phyloP scores from a whole-genome alignment of 2,329 filamentous ascomycete genomes.

The Metarhizium album region DNA sequence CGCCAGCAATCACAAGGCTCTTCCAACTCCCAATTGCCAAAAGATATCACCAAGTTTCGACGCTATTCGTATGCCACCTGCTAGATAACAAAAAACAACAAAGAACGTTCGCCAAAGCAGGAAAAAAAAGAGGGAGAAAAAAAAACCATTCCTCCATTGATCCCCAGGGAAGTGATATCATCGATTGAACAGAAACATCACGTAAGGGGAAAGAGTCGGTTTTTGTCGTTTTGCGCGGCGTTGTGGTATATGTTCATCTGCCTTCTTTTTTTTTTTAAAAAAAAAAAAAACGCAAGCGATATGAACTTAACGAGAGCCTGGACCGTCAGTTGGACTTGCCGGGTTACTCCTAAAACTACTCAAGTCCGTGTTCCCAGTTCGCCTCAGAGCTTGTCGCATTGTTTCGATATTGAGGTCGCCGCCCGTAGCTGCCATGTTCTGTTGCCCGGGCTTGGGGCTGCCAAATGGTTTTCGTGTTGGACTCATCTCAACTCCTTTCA shows the following conservation, averaged over 20 bases:
- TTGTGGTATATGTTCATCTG: too few species aligned
- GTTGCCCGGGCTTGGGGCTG: slow-evolving; percentile 49
- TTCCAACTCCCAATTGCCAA: slow-evolving; percentile 7
- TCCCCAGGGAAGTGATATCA: slow-evolving; percentile 1
- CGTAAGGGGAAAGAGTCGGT: neutral
- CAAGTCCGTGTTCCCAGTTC: slow-evolving; percentile 77
- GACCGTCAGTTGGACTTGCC: slow-evolving; percentile 42
- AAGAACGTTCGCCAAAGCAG: slow-evolving; percentile 7
- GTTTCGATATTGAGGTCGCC: slow-evolving; percentile 81
- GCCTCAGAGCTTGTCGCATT: slow-evolving; percentile 79
- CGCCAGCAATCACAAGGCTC: slow-evolving; percentile 1
- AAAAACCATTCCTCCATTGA: slow-evolving; percentile 5
- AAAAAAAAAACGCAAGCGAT: neutral
- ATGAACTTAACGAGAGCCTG: slow-evolving; percentile 17
- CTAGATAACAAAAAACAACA: neutral
- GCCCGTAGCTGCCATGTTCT: slow-evolving; percentile 33
- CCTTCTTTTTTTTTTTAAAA: too few species aligned
- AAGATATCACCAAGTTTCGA: slow-evolving; percentile 4
- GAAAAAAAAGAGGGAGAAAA: too few species aligned
- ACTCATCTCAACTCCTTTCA: slow-evolving; percentile 64
- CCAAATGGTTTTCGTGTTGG: slow-evolving; percentile 48
- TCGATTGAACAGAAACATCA: neutral
- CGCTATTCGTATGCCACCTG: neutral
- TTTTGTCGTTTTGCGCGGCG: too few species aligned
- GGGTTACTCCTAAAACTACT: slow-evolving; percentile 44